phyloP scores from a whole-genome alignment of 1,139 yeast species.

The Candida sp. region DNA sequence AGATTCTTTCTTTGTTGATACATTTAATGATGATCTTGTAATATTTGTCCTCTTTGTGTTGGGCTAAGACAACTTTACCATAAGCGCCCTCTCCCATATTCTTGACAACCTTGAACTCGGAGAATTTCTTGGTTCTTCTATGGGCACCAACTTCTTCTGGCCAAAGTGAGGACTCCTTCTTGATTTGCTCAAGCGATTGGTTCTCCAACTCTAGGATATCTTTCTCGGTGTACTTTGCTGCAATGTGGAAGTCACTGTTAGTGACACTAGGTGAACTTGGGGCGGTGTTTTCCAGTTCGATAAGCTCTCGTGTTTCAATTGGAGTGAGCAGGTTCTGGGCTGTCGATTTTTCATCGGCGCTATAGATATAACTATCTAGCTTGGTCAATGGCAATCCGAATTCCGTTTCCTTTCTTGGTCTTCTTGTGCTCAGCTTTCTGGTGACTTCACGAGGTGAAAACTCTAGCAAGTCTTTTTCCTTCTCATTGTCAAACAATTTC shows the following conservation, averaged over 20 bases:
- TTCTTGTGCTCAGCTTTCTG: conserved; percentile 42
- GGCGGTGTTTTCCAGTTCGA: conserved; percentile 6
- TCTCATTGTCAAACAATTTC: conserved; percentile 45
- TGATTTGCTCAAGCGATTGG: conserved; percentile 39
- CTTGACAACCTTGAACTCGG: conserved; percentile 72
- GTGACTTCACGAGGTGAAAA: conserved; percentile 36
- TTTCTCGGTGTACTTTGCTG: conserved; percentile 34
- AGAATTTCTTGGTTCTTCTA: conserved; percentile 67
- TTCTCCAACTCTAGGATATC: conserved; percentile 50
- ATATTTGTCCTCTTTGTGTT: conserved; percentile 62
- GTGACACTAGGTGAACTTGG: conserved; percentile 3
- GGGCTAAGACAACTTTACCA: conserved; percentile 87
- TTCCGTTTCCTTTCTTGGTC: conserved; percentile 28
- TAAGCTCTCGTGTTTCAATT: conserved; percentile 1
- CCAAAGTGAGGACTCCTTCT: conserved; percentile 45
- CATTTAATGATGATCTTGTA: conserved; percentile 84
- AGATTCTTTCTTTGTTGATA: conserved; percentile 87
- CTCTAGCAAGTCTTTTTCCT: conserved; percentile 35
- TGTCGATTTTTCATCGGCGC: background rate
- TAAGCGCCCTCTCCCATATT: conserved; percentile 97
- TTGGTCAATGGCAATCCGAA: conserved; percentile 25
- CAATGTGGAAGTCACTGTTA: conserved; percentile 4
- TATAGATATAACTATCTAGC: conserved; percentile 9
- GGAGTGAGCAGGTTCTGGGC: background rate
- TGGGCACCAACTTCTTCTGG: conserved; percentile 62